A percentile compares a stretch with the other conserved stretches of the same genome.
Conservation (phyloP, 179 eudicot species). For the Actinidia arguta region DNA sequence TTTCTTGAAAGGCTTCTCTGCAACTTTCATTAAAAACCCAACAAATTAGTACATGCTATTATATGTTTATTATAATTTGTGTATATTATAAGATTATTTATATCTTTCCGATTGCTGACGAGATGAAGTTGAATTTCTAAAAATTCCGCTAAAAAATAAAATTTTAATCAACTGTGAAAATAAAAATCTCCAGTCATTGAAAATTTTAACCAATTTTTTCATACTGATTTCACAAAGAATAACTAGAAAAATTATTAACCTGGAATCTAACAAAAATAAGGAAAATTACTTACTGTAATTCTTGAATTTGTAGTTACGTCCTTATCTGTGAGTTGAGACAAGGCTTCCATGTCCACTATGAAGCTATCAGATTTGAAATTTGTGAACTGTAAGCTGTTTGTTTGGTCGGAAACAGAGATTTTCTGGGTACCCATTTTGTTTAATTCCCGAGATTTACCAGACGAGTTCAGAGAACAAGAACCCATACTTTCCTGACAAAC, state of each 20-base stretch:
- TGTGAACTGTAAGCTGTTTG: conserved; percentile 38
- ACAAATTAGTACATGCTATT: neutral
- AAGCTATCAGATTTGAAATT: conserved; percentile 56
- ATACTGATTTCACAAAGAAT: no score
- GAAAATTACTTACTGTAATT: conserved; percentile 51
- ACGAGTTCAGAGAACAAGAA: neutral
- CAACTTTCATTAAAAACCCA: conserved; percentile 40
- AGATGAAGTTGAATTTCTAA: no score
- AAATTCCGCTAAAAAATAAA: no score
- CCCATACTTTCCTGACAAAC: conserved; percentile 21
- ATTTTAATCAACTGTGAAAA: no score
- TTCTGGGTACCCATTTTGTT: conserved; percentile 38
- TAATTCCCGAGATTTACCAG: conserved; percentile 20
- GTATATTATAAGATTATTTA: no score
- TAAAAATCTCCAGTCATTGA: no score
- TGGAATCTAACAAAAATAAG: no score
- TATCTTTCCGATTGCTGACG: no score
- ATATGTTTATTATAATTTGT: no score
- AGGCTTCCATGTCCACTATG: conserved; percentile 62
- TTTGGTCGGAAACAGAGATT: conserved; percentile 40
- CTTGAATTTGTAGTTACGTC: conserved; percentile 56
- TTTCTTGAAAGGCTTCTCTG: conserved; percentile 78
- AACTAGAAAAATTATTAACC: no score
- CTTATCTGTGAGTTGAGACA: conserved; percentile 50
- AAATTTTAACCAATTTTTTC: no score